Evolutionary conservation across 345 rosid genomes (phyloP), one percentile per base, ranked within the genome.

Genomic region (Salix exigua): DNA sequence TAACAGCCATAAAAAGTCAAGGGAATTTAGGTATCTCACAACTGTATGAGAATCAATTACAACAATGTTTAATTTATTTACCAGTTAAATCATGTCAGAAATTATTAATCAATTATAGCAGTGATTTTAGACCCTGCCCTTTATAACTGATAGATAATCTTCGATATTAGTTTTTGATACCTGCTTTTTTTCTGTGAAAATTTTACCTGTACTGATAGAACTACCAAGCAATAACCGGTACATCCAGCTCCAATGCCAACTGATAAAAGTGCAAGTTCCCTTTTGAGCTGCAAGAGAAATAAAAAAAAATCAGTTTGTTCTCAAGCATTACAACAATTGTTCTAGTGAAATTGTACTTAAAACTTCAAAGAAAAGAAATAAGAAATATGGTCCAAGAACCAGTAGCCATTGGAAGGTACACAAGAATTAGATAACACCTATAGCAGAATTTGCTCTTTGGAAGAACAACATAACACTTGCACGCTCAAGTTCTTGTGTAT

Each of bases 181-280:
- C 37, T 68, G 31, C n/a, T 31, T 6, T 44, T 79, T 72, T 46
- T 23, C 73, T 31, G 33, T 62, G 53, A 73, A 79, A 71, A 38
- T 17, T 74, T 82, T 85, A 93, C 98, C 94, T 95, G 92, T 48
- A 85, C 35, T 44, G 97, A 91, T 37, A 95, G 78, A 65, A 85
- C 86, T 78, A 89, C 42, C 82, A 91, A 86, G 85, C 99, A 91
- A 74, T 91, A 95, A 19, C 93, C 97, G 18, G 89, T 83, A 75
- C 99, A 90, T 4, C 90, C 93, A 19, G 88, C 78, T 85, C 97
- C 99, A 70, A 95, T 90, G 40, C 89, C 86, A 82, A 91, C 82
- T 7, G 99, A 95, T 79, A 95, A 74, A 69, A 91, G 81, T 86
- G 85, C 83, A 78, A 95, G 81, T 65, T 95, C 99, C 78, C 91